A percentile compares a stretch with the other conserved stretches of the same genome.
These are phyloP conservation scores for Starmerella gropengiesseri DNA, from an alignment of 805 yeast species.

Conservation along the genomic window DNA sequence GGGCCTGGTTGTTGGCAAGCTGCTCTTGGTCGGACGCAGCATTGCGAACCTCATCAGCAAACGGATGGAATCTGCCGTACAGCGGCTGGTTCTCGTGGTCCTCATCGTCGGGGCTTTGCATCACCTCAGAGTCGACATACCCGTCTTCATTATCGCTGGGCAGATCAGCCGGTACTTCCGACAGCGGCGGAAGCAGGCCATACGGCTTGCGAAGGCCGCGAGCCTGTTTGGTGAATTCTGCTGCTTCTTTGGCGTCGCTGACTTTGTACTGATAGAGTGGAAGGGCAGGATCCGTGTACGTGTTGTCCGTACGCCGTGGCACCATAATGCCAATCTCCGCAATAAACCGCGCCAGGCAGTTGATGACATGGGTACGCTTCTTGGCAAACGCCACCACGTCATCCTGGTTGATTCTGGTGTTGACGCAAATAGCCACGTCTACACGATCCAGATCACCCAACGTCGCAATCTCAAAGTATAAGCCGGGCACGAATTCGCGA, in stretches of 20 bases:
- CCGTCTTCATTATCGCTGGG: neutral
- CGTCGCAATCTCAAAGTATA: constrained; percentile 28
- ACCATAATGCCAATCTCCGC: constrained; percentile 29
- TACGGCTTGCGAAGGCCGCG: constrained; percentile 9
- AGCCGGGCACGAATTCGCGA: constrained; percentile 30
- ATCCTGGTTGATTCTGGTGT: constrained; percentile 28
- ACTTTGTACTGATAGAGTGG: constrained; percentile 35
- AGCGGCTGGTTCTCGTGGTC: neutral
- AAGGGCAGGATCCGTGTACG: constrained; percentile 28
- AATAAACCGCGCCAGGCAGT: constrained; percentile 28
- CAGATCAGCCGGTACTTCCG: neutral
- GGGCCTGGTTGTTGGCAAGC: no score
- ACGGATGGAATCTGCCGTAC: constrained; percentile 1
- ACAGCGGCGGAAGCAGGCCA: constrained; percentile 16
- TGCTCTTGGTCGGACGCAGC: no score
- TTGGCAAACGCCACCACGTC: constrained; percentile 27
- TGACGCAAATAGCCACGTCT: constrained; percentile 25
- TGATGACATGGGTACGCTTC: constrained; percentile 27
- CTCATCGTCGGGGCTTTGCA: neutral
- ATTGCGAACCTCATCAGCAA: neutral
- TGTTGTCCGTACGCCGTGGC: constrained; percentile 29
- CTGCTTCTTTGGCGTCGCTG: constrained; percentile 49
- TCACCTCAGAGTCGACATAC: constrained; percentile 6
- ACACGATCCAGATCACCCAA: constrained; percentile 30
- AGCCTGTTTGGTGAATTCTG: constrained; percentile 11